Percentiles rank a stretch among this genome's conserved stretches.
Evolutionary conservation across 2,329 filamentous ascomycete species (phyloP).

Genomic region (Hypoxylon sp.): DNA sequence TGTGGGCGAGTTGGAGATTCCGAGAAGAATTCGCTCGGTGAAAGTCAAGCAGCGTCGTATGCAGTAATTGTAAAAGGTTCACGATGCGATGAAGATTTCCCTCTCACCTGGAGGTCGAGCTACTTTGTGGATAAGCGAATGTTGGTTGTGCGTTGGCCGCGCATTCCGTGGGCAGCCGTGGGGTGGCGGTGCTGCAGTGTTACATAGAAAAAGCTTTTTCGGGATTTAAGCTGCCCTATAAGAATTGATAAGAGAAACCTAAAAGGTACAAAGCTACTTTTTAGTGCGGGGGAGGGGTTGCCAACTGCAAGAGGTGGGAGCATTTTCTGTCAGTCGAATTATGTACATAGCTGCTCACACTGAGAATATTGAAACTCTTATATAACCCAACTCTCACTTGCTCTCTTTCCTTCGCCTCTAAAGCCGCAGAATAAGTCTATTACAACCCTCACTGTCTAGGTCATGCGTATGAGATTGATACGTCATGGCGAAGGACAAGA

Average conservation of each 20-base stretch:
- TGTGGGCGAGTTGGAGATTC: conserved; percentile 42
- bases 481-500: conserved; percentile 64
- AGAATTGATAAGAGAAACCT: conserved; percentile 17
- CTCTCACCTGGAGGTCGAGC: conserved; percentile 24
- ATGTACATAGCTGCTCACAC: conserved; percentile 9
- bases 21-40: conserved; percentile 49
- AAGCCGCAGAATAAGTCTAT: neutral
- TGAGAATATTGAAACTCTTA: no score
- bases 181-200: conserved; percentile 10
- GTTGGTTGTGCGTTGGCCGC: conserved; percentile 21
- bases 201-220: conserved; percentile 25
- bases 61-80: conserved; percentile 37
- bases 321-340: neutral
- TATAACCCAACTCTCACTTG: neutral
- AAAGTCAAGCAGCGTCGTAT: conserved; percentile 35
- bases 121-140: conserved; percentile 24
- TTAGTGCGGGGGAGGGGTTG: conserved; percentile 44
- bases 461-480: neutral
- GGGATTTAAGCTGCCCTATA: conserved; percentile 21
- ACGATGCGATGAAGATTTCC: conserved; percentile 19
- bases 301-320: conserved; percentile 25
- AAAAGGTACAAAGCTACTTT: conserved; percentile 4
- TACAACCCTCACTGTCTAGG: neutral
- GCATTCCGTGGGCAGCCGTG: conserved; percentile 1
- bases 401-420: neutral